Evolutionary conservation across 1,284 basidiomycete genomes (phyloP).

Genomic region (Megacollybia platyphylla): DNA sequence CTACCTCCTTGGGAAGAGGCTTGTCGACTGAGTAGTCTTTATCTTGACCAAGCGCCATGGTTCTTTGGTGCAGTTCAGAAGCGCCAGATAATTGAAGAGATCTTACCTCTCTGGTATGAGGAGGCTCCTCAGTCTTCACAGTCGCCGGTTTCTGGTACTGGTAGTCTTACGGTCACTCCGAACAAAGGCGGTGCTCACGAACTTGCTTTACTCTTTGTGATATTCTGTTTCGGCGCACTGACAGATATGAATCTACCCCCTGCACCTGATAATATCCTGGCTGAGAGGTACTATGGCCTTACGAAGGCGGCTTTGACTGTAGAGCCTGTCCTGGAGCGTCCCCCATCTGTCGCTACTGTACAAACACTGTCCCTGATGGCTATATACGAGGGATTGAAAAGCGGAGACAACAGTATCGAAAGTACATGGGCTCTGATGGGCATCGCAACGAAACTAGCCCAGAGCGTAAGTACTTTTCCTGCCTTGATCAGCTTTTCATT

Average conservation of each 20-base stretch:
- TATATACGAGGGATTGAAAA: constrained; percentile 51
- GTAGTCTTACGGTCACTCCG: constrained; percentile 7
- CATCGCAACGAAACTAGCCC: constrained; percentile 46
- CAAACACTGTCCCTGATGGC: constrained; percentile 55
- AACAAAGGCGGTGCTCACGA: constrained; percentile 32
- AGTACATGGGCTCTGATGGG: constrained; percentile 50
- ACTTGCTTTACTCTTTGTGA: constrained; percentile 40
- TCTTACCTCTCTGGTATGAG: constrained; percentile 52
- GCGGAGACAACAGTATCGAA: constrained; percentile 47
- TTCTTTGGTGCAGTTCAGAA: constrained; percentile 58
- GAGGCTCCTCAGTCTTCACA: constrained; percentile 21
- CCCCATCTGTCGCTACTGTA: constrained; percentile 54
- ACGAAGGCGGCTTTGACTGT: constrained; percentile 49
- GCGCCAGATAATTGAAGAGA: constrained; percentile 47
- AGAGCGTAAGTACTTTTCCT: constrained; percentile 36
- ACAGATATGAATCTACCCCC: constrained; percentile 35
- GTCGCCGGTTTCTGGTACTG: constrained; percentile 2
- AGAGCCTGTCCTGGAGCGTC: constrained; percentile 52
- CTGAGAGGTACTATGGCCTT: constrained; percentile 39
- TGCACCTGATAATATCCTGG: constrained; percentile 37
- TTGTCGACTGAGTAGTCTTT: constrained; percentile 41
- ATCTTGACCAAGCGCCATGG: constrained; percentile 64
- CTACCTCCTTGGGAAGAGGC: constrained; percentile 49
- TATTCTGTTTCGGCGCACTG: constrained; percentile 46
- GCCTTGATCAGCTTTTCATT: constrained; percentile 8